These are phyloP conservation scores for Cyberlindnera euphorbiiphila DNA, from an alignment of 805 yeast genomes.

Conservation along the genomic window DNA sequence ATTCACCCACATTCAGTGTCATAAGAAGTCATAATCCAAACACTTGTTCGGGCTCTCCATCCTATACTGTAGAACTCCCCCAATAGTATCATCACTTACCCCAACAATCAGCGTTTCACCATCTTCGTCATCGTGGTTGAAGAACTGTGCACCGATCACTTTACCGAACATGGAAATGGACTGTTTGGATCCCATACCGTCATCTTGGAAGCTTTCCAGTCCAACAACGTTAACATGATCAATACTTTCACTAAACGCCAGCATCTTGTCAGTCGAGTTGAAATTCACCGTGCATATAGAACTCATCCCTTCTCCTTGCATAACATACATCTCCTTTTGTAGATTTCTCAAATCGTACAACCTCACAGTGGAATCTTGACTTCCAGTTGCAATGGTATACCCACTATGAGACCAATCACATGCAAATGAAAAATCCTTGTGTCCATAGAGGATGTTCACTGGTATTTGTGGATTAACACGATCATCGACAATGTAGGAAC, in stretches of 20 bases:
- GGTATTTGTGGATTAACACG: constrained; percentile 26
- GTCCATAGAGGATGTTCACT: constrained; percentile 36
- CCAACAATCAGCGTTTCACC: constrained; percentile 52
- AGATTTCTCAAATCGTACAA: constrained; percentile 46
- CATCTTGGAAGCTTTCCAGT: constrained; percentile 20
- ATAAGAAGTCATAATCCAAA: constrained; percentile 37
- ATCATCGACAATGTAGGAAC: constrained; percentile 42
- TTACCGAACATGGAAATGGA: constrained; percentile 54
- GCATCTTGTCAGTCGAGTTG: constrained; percentile 16
- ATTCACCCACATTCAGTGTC: background rate
- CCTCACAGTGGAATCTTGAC: constrained; percentile 55
- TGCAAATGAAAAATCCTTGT: constrained; percentile 52
- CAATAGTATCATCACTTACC: constrained; percentile 49
- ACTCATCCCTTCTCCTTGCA: constrained; percentile 36
- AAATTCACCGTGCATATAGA: constrained; percentile 31
- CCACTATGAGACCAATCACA: constrained; percentile 54
- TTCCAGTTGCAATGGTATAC: constrained; percentile 48
- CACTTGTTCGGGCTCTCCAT: constrained; percentile 33
- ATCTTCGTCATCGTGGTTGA: constrained; percentile 34
- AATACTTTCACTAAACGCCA: constrained; percentile 56
- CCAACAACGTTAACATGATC: constrained; percentile 53
- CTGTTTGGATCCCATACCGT: constrained; percentile 32
- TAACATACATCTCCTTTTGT: constrained; percentile 27
- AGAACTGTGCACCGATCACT: constrained; percentile 51
- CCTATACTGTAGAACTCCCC: constrained; percentile 52